Evolutionary conservation across 345 rosid species (phyloP).

Genomic region (Corchorus olitorius): DNA sequence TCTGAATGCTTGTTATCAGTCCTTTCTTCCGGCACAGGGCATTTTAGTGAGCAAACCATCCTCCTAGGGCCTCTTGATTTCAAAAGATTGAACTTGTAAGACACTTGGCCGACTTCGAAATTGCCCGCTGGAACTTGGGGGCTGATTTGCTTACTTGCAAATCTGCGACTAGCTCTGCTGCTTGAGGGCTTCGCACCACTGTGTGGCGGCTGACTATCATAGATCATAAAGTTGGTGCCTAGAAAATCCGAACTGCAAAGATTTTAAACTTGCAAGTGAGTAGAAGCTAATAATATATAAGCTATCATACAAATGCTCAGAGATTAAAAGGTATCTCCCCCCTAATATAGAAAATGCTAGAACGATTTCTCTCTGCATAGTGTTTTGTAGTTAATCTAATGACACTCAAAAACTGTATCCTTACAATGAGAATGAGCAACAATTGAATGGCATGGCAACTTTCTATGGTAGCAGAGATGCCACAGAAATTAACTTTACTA

Average conservation of each 20-base stretch:
- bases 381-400: neutral
- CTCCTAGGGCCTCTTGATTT: conserved; percentile 99
- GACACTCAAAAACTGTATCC: too few species aligned
- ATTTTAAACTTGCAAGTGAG: neutral
- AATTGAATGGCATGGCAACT: too few species aligned
- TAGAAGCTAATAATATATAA: neutral
- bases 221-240: conserved; percentile 90
- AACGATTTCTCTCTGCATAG: too few species aligned
- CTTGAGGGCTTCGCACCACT: conserved; percentile 89
- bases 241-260: conserved; percentile 88
- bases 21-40: conserved; percentile 48
- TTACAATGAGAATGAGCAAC: too few species aligned
- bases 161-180: conserved; percentile 68
- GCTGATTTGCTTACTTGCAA: conserved; percentile 93
- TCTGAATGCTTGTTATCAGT: conserved; percentile 32
- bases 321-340: too few species aligned
- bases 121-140: conserved; percentile 93
- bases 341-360: too few species aligned
- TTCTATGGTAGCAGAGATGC: too few species aligned
- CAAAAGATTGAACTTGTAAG: conserved; percentile 89
- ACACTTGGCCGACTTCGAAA: conserved; percentile 80
- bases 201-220: conserved; percentile 84
- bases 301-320: too few species aligned
- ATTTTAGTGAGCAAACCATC: conserved; percentile 74
- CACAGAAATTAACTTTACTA: too few species aligned